Evolutionary conservation across 768 basidiomycete species (phyloP), one percentile per base, ranked within the genome.

Genomic region (Lentinula guzmanii): DNA sequence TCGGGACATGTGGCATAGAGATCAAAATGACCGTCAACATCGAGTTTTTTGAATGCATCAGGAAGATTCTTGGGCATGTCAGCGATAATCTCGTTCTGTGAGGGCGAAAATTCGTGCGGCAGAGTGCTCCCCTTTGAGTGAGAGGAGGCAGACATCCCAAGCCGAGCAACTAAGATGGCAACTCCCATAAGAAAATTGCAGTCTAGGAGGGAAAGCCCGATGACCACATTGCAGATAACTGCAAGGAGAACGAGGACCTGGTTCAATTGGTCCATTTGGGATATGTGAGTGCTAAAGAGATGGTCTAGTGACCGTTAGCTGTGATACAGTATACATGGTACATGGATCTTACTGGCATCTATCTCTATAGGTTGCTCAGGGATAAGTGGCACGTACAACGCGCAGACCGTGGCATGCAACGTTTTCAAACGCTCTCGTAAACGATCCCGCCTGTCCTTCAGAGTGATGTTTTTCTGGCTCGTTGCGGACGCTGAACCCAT

Each of bases 161-260:
- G 56, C 16, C n/a, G 48, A 16, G 59, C 42, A 52, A 54, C 24
- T n/a, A 60, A 48, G 1, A 53, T n/a, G 13, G 61, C 57, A 6
- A 28, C 31, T 62, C 62, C 54, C 42, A 67, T 54, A 37, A 67
- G 56, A 43, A 67, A 63, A 58, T 67, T 65, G 28, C 51, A 62
- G n/a, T 62, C 51, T 28, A 62, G 16, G 2, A 52, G 45, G 58
- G 62, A 60, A 15, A 67, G 9, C 31, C 62, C 62, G 24, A 65
- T 61, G 28, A 65, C 13, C 45, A 63, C 42, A 21, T 65, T 31
- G 60, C 60, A 65, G 10, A 65, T 51, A 9, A 65, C 51, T 13
- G 62, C 62, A n/a, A 65, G 62, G 9, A 65, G 39, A 13, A 63
- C 15, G 45, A 46, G 57, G 28, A 63, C 39, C 28, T 65, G 64